phyloP scores from a whole-genome alignment of 208 protist species.

The Leishmania martiniquensis region DNA sequence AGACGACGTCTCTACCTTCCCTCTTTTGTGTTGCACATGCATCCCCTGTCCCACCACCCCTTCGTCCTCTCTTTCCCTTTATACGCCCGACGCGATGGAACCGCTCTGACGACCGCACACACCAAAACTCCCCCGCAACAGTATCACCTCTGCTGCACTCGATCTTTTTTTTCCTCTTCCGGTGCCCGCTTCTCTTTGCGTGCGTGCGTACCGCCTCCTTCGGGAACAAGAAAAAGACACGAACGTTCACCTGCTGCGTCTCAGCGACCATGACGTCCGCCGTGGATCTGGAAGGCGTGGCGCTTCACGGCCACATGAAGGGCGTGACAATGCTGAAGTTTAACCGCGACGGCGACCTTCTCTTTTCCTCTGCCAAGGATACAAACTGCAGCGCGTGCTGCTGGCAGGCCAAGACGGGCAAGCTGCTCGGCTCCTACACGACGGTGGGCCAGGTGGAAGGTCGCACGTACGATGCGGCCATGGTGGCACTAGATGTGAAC shows the following conservation, averaged over 20 bases:
- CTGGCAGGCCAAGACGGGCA: slow-evolving; percentile 95
- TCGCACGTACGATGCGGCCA: slow-evolving; percentile 78
- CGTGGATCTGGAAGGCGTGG: slow-evolving; percentile 54
- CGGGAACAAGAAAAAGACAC: slow-evolving; percentile 15
- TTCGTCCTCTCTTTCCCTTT: background rate
- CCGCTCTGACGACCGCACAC: background rate
- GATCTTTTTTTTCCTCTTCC: slow-evolving; percentile 23
- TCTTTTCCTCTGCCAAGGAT: slow-evolving; percentile 97
- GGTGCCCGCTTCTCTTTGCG: background rate
- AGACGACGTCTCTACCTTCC: background rate
- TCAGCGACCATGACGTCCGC: slow-evolving; percentile 28
- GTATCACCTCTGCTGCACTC: background rate
- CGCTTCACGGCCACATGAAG: slow-evolving; percentile 92
- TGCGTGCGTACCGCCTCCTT: background rate
- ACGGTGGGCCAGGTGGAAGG: slow-evolving; percentile 68
- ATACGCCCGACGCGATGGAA: background rate
- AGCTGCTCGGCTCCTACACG: slow-evolving; percentile 96
- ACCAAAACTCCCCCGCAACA: background rate
- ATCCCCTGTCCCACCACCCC: slow-evolving; percentile 9
- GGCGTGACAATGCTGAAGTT: slow-evolving; percentile 95
- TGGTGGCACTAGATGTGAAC: slow-evolving; percentile 95
- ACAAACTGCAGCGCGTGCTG: slow-evolving; percentile 77
- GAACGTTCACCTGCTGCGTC: background rate
- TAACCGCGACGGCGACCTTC: slow-evolving; percentile 98
- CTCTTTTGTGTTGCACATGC: slow-evolving; percentile 1